These are phyloP conservation scores for Globisporangium yorkense DNA, from an alignment of 352 stramenopile species.

Conservation along the genomic window DNA sequence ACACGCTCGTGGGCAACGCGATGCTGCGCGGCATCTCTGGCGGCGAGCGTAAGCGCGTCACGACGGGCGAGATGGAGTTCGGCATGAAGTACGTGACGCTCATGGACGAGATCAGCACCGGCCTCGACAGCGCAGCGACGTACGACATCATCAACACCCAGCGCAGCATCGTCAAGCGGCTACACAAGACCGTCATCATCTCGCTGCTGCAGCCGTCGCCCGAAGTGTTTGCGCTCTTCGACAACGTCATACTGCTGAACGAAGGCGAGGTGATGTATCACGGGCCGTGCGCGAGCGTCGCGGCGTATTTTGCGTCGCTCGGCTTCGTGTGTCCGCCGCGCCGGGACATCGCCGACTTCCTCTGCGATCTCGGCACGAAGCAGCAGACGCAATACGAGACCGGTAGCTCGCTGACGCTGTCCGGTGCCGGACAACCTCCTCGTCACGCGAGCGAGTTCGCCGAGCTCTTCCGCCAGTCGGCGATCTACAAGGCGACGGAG, in stretches of 20 bases:
- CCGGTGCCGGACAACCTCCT: conserved; percentile 6
- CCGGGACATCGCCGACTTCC: conserved; percentile 89
- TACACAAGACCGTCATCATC: conserved; percentile 60
- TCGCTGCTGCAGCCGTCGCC: conserved; percentile 88
- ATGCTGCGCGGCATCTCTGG: conserved; percentile 56
- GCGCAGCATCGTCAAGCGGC: conserved; percentile 29
- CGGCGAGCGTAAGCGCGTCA: conserved; percentile 61
- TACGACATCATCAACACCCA: conserved; percentile 51
- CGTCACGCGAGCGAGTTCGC: conserved; percentile 38
- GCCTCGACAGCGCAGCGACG: conserved; percentile 45
- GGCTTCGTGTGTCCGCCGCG: conserved; percentile 47
- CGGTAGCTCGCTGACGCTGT: background rate
- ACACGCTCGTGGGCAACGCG: conserved; percentile 58
- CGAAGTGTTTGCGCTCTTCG: conserved; percentile 91
- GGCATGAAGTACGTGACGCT: conserved; percentile 69
- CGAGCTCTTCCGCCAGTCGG: conserved; percentile 27
- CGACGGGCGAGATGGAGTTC: conserved; percentile 66
- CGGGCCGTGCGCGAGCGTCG: conserved; percentile 47
- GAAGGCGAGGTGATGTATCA: conserved; percentile 87
- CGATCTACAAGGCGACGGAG: conserved; percentile 28
- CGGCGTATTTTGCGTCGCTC: conserved; percentile 74
- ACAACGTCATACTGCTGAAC: conserved; percentile 91
- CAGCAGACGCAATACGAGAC: conserved; percentile 35
- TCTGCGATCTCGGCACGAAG: conserved; percentile 59
- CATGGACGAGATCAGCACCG: conserved; percentile 78